Evolutionary conservation across 2,329 filamentous ascomycete genomes (phyloP).

Genomic region (Colletotrichum sp.): DNA sequence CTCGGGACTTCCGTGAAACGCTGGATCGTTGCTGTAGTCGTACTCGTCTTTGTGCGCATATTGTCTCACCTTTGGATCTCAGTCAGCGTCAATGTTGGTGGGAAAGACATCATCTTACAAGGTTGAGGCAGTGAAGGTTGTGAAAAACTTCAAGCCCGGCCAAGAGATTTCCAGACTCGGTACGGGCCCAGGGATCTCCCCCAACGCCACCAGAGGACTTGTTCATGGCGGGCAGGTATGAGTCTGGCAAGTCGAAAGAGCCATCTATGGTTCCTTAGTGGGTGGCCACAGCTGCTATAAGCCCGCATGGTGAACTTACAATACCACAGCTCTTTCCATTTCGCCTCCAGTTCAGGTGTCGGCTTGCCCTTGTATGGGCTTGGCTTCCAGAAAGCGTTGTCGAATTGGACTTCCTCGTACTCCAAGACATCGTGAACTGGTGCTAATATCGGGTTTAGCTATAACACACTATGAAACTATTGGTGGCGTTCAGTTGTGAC

Average conservation of each 20-base stretch:
- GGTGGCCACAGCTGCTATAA: background rate
- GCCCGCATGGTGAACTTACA: background rate
- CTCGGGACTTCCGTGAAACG: background rate
- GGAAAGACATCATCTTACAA: conserved; percentile 33
- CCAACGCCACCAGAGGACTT: background rate
- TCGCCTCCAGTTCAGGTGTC: background rate
- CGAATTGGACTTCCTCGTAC: conserved; percentile 5
- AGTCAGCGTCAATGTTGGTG: background rate
- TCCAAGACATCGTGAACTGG: background rate
- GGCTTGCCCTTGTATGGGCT: conserved; percentile 12
- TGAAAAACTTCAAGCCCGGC: conserved; percentile 61
- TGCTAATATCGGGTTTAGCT: background rate
- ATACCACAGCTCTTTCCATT: conserved; percentile 6
- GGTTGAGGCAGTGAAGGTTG: conserved; percentile 56
- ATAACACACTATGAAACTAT: background rate
- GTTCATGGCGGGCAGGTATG: background rate
- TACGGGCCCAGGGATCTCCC: conserved; percentile 1
- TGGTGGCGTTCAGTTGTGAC: background rate
- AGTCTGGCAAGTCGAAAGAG: conserved; percentile 1
- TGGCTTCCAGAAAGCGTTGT: conserved; percentile 8
- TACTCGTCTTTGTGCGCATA: conserved; percentile 1
- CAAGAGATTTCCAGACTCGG: background rate
- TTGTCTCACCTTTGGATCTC: conserved; percentile 28
- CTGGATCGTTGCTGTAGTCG: conserved; percentile 4
- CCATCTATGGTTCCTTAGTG: background rate